A percentile compares a stretch with the other conserved stretches of the same genome.
phyloP scores from a whole-genome alignment of 139 green algal species.

The Chlamydomonas asymmetrica region DNA sequence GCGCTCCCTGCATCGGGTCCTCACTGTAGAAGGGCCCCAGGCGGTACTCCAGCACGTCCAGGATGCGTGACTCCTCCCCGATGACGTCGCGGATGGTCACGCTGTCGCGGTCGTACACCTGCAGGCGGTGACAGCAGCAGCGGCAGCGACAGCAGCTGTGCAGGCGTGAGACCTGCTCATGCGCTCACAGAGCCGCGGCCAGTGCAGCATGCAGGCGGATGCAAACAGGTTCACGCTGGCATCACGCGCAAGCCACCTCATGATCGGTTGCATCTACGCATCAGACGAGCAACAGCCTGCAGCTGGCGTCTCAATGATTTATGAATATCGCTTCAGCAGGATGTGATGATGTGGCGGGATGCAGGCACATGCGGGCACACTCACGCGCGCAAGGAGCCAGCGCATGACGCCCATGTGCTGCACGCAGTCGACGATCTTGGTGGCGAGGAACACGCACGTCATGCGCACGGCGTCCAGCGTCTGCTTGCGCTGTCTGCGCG shows the following conservation, averaged over 20 bases:
- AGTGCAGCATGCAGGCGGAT: too few relatives aligned
- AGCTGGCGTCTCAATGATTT: too few relatives aligned
- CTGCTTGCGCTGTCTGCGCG: too few relatives aligned
- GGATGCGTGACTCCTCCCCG: too few relatives aligned
- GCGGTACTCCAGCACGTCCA: constrained; percentile 43
- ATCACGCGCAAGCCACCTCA: too few relatives aligned
- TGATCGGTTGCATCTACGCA: not conserved
- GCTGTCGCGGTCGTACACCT: not conserved
- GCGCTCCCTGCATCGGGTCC: constrained; percentile 1
- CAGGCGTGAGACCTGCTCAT: too few relatives aligned
- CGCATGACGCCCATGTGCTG: constrained; percentile 40
- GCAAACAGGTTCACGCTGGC: too few relatives aligned
- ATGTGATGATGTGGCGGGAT: not conserved
- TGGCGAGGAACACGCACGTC: constrained; percentile 57
- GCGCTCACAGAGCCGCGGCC: too few relatives aligned
- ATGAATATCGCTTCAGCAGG: too few relatives aligned
- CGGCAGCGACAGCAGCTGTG: too few relatives aligned
- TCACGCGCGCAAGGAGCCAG: too few relatives aligned
- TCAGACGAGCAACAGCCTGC: not conserved
- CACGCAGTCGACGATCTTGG: constrained; percentile 49
- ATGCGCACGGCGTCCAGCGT: constrained; percentile 49
- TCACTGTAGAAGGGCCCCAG: constrained; percentile 45
- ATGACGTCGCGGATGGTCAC: not conserved
- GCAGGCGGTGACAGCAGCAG: too few relatives aligned
- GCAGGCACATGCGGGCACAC: not conserved